phyloP scores from a whole-genome alignment of 2,329 filamentous ascomycete species.

The Aspergillus hiratsukae region DNA sequence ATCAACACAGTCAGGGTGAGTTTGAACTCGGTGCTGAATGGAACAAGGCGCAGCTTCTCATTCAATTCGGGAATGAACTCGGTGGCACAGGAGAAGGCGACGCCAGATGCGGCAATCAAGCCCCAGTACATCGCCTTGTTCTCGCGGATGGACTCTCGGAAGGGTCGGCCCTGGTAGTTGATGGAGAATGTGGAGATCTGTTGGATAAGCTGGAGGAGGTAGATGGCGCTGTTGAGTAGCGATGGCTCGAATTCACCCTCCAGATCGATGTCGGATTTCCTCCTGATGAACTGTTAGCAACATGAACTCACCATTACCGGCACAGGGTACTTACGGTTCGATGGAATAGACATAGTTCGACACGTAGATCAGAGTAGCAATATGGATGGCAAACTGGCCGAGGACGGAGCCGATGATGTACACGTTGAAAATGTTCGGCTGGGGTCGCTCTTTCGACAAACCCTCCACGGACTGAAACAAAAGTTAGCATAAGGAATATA shows the following conservation, averaged over 20 bases:
- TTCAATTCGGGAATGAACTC: conserved; percentile 96
- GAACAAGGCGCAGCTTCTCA: conserved; percentile 84
- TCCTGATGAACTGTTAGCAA: conserved; percentile 38
- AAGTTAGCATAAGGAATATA: conserved; percentile 8
- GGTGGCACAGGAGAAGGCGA: conserved; percentile 91
- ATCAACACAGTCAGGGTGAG: conserved; percentile 76
- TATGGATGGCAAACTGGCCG: conserved; percentile 94
- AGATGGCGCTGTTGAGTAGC: conserved; percentile 92
- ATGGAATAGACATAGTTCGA: conserved; percentile 80
- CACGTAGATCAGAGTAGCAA: conserved; percentile 89
- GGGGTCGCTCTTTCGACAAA: conserved; percentile 91
- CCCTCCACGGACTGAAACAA: conserved; percentile 71
- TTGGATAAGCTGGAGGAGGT: conserved; percentile 95
- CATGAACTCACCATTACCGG: conserved; percentile 13
- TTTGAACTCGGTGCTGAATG: conserved; percentile 87
- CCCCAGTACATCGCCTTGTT: conserved; percentile 99
- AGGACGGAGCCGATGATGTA: conserved; percentile 98
- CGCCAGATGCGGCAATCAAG: conserved; percentile 79
- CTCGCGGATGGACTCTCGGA: conserved; percentile 91
- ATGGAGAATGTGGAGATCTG: conserved; percentile 99
- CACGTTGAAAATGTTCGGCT: conserved; percentile 98
- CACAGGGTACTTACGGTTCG: conserved; percentile 64
- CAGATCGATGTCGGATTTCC: conserved; percentile 68
- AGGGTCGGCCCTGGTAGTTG: conserved; percentile 97
- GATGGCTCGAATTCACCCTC: conserved; percentile 93